Conservation (phyloP, 2,329 filamentous ascomycete genomes). For the Cladosporium colombiae region DNA sequence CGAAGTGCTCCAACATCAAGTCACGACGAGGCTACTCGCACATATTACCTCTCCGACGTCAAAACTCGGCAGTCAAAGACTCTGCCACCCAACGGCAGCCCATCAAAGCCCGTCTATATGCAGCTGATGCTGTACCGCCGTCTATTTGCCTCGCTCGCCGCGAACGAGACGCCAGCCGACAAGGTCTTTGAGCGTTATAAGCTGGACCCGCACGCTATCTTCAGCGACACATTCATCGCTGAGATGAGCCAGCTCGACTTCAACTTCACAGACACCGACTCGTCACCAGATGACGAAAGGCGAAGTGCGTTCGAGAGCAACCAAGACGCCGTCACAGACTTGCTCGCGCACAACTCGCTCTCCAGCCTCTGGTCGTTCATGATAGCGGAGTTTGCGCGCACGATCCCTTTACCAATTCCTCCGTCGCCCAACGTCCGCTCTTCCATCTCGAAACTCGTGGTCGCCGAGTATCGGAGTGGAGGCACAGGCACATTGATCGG, state of each 20-base stretch:
- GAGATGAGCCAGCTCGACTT: constrained; percentile 71
- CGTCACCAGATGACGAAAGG: constrained; percentile 24
- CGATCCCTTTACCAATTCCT: constrained; percentile 33
- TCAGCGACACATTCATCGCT: constrained; percentile 78
- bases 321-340: constrained; percentile 52
- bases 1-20: constrained; percentile 19
- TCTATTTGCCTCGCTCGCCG: constrained; percentile 75
- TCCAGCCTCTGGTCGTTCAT: constrained; percentile 62
- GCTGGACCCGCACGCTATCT: constrained; percentile 63
- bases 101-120: constrained; percentile 74
- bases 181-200: constrained; percentile 70
- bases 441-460: constrained; percentile 57
- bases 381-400: constrained; percentile 57
- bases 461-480: constrained; percentile 56
- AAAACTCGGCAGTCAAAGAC: constrained; percentile 74
- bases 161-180: constrained; percentile 68
- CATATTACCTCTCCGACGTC: constrained; percentile 78
- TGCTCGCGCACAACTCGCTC: constrained; percentile 62
- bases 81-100: constrained; percentile 64
- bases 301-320: constrained; percentile 37
- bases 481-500: constrained; percentile 56
- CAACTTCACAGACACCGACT: constrained; percentile 48
- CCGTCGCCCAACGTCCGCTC: constrained; percentile 47
- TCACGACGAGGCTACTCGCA: constrained; percentile 32
- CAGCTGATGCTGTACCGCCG: constrained; percentile 90